phyloP scores from a whole-genome alignment of 2,329 filamentous ascomycete species.

The Macroventuria anomochaeta region DNA sequence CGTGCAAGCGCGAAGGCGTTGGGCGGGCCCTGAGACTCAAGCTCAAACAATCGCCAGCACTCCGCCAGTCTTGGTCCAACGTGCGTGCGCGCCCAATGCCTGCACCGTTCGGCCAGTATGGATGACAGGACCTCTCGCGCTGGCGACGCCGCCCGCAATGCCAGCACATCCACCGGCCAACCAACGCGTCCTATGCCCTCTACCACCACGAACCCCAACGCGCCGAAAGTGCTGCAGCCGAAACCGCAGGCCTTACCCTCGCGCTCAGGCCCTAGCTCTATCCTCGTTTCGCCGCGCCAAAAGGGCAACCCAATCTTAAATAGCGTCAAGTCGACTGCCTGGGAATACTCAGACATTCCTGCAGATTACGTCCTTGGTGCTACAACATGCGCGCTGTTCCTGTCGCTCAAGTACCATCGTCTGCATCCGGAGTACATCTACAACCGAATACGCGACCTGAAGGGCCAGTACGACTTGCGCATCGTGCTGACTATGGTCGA shows the following conservation, averaged over 20 bases:
- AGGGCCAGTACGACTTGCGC: slow-evolving; percentile 84
- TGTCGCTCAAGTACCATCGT: slow-evolving; percentile 96
- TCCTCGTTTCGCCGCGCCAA: slow-evolving; percentile 88
- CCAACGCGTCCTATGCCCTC: slow-evolving; percentile 14
- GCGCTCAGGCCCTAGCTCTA: slow-evolving; percentile 71
- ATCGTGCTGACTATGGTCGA: slow-evolving; percentile 91
- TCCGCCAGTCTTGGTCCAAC: slow-evolving; percentile 9
- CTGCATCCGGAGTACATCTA: slow-evolving; percentile 98
- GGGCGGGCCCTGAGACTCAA: not conserved
- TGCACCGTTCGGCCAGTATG: slow-evolving; percentile 37
- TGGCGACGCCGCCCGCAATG: slow-evolving; percentile 18
- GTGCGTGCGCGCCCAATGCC: slow-evolving; percentile 25
- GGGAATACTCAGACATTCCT: slow-evolving; percentile 97
- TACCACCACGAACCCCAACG: slow-evolving; percentile 14
- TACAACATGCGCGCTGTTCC: slow-evolving; percentile 89
- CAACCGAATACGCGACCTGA: slow-evolving; percentile 82
- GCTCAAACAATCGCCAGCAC: slow-evolving; percentile 14
- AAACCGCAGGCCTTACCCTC: slow-evolving; percentile 84
- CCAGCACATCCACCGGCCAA: slow-evolving; percentile 28
- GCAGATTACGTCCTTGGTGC: slow-evolving; percentile 89
- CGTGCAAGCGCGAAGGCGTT: slow-evolving; percentile 4
- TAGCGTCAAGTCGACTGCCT: slow-evolving; percentile 79
- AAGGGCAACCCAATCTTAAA: slow-evolving; percentile 94
- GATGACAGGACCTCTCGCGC: slow-evolving; percentile 37
- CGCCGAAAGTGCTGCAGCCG: slow-evolving; percentile 74